Conservation (phyloP, 495 filamentous ascomycete species). For the Lichina pygmaea region DNA sequence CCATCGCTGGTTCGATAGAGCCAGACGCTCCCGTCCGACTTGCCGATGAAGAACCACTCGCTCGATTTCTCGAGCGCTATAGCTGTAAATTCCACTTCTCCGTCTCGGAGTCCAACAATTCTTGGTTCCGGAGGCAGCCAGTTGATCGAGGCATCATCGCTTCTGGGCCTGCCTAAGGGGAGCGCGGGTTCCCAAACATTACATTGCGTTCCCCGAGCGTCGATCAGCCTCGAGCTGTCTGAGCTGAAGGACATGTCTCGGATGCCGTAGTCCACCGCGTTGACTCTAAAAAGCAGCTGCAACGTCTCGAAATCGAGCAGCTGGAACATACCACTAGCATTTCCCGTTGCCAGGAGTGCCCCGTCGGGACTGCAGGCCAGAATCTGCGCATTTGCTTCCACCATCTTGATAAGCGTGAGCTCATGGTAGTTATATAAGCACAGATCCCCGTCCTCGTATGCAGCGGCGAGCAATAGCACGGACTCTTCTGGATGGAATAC, state of each 20-base stretch:
- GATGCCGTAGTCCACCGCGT: slow-evolving; percentile 4
- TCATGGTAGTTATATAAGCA: background rate
- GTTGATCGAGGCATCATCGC: background rate
- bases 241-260: slow-evolving; percentile 7
- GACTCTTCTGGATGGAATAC: background rate
- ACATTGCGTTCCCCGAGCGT: slow-evolving; percentile 8
- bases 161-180: too few relatives aligned
- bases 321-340: slow-evolving; percentile 7
- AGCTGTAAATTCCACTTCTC: background rate
- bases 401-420: background rate
- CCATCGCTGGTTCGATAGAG: background rate
- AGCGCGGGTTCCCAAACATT: slow-evolving; percentile 11
- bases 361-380: slow-evolving; percentile 10
- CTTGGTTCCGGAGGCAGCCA: too few relatives aligned
- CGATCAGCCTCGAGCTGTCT: slow-evolving; percentile 10
- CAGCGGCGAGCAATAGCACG: background rate
- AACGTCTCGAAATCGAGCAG: slow-evolving; percentile 11
- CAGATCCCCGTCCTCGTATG: background rate
- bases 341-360: slow-evolving; percentile 6
- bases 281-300: slow-evolving; percentile 8
- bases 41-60: background rate
- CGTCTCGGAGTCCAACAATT: background rate
- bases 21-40: background rate
- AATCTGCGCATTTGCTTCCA: slow-evolving; percentile 3
- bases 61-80: background rate